Base-by-base conservation (phyloP, 192 early-diverging fungal genomes). In the Phlyctochytrium bullatum region DNA sequence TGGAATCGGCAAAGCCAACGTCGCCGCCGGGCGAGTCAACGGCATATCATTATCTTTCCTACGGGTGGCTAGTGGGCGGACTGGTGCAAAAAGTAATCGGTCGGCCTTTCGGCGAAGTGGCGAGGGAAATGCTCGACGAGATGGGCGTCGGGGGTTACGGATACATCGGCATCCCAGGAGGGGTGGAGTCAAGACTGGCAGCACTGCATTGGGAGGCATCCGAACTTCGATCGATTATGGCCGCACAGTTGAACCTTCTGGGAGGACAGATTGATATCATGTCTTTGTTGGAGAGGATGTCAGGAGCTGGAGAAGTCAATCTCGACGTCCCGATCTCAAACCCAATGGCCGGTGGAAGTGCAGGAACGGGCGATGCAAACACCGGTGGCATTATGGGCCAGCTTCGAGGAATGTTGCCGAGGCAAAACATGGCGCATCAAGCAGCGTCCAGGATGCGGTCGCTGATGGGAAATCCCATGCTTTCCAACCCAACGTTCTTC, bases 31-130 rank as follows among this genome's bases (percentile, higher is more conserved):
- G 65, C 23, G 31, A 14, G 6, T 10, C 25, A 24, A 54, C n/a
- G 30, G 16, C 10, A 3, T 75, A 75, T 47, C 73, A 75, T 27
- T 28, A 27, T 24, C 24, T 75, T 2, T 61, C 63, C 4, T 75
- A 68, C 60, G 73, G 71, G 1, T 72, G 69, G 63, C 65, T 75
- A 17, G 69, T 74, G 1, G 73, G 69, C 28, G 68, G 73, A 24
- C 52, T 75, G 29, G 63, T 52, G 2, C 36, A 75, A 54, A 76
- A 76, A 52, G 56, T 76, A 6, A 23, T 66, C 14, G 73, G 69
- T 24, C n/a, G 17, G 12, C 24, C 53, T 2, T 75, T 62, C 32
- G 34, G 36, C 0, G 66, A 71, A 10, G n/a, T 63, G 2, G 4
- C 69, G 25, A 3, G 23, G 40, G 54, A 73, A 29, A 32, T 77